Evolutionary conservation across 139 green algal genomes (phyloP), one percentile per base, ranked within the genome.

Genomic region (Volvox africanus): DNA sequence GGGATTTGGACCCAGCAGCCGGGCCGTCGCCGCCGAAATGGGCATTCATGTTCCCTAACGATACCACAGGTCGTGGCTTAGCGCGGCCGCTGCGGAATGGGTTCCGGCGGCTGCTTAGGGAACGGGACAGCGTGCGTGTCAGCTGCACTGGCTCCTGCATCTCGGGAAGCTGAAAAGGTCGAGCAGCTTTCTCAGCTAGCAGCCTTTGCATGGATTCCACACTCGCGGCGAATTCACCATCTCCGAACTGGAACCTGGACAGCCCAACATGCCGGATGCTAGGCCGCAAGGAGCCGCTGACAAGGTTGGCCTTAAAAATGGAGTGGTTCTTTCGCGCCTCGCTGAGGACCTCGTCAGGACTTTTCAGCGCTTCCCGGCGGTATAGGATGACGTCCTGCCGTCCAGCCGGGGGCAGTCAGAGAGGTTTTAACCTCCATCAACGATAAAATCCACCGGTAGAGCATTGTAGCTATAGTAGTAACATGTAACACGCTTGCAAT

Each of bases 191-290:
- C 36, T 84, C 36, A 19, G 76, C 30, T 17, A 55, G n/a, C 18
- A 82, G 30, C 32, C 32, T 5, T 13, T 84, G 78, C 37, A 84
- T 68, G 78, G 78, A 84, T 67, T 84, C 78, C 20, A 84, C 78
- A 33, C 78, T 84, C 20, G 78, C 78, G 36, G 37, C 36, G 20
- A 36, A 84, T 44, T 84, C 78, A 2, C 78, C 78, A 26, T 84
- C 78, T 22, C 78, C 78, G 37, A 61, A 84, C 78, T 84, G 78
- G 1, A 84, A 68, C 78, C 78, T 67, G 36, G 36, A 32, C 78
- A 84, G 21, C 37, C 78, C 78, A 16, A 84, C 37, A 44, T 62
- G 18, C 36, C 78, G 35, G 33, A 55, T 20, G 75, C 13, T 55
- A 3, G 78, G 78, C 13, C 32, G 3, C 36, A 65, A 17, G 18